Percentiles rank a stretch among this genome's conserved stretches.
These are phyloP conservation scores for Cicer pinnatifidum DNA, from an alignment of 306 rosid genomes.

Conservation along the genomic window DNA sequence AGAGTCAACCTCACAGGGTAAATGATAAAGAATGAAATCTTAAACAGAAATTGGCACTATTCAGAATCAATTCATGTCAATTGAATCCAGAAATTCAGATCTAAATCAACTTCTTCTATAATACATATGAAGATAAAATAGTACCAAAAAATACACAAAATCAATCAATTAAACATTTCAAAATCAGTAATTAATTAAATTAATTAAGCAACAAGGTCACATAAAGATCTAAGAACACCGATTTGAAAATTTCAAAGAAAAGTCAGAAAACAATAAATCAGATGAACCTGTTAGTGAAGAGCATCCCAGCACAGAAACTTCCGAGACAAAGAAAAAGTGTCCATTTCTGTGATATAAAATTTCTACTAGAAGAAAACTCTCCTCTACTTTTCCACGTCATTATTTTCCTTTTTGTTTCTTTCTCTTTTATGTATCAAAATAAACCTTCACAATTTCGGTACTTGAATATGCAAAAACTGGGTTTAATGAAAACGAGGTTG, in stretches of 20 bases:
- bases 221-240: slow-evolving; percentile 39
- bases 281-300: slow-evolving; percentile 83
- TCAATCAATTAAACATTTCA: slow-evolving; percentile 22
- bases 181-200: slow-evolving; percentile 1
- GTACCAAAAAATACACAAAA: neutral
- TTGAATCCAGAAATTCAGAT: slow-evolving; percentile 44
- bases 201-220: neutral
- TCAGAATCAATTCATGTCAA: slow-evolving; percentile 32
- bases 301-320: slow-evolving; percentile 90
- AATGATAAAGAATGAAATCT: slow-evolving; percentile 20
- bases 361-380: slow-evolving; percentile 72
- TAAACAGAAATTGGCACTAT: slow-evolving; percentile 14
- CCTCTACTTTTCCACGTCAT: slow-evolving; percentile 92
- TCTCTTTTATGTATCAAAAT: neutral
- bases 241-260: neutral
- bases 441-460: slow-evolving; percentile 14
- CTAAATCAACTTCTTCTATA: slow-evolving; percentile 41
- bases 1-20: slow-evolving; percentile 11
- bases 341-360: slow-evolving; percentile 73
- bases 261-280: slow-evolving; percentile 29
- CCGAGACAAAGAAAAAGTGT: slow-evolving; percentile 76
- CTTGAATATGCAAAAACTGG: slow-evolving; percentile 40
- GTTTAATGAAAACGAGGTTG: slow-evolving; percentile 21
- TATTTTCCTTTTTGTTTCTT: neutral
- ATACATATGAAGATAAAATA: neutral